Conservation (phyloP, 768 basidiomycete genomes). For the Antrodiella citrinella region DNA sequence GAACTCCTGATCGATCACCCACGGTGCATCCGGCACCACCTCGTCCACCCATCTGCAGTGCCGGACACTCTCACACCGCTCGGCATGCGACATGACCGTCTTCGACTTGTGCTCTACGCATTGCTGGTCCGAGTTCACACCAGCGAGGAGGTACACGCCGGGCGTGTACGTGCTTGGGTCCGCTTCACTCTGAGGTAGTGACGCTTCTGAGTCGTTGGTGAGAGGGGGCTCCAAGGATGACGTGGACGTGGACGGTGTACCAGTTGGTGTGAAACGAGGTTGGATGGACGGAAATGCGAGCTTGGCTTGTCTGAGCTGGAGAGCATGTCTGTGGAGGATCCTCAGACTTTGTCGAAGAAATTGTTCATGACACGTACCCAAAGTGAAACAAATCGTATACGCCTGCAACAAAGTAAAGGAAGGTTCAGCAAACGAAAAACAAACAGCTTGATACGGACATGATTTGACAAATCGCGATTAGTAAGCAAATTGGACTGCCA, state of each 20-base stretch:
- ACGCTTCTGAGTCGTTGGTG: neutral
- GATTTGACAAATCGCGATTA: neutral
- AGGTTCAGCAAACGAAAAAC: neutral
- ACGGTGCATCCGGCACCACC: constrained; percentile 84
- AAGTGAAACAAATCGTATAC: constrained; percentile 99
- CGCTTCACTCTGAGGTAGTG: neutral
- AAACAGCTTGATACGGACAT: neutral
- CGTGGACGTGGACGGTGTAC: neutral
- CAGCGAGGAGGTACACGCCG: constrained; percentile 82
- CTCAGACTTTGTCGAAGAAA: neutral
- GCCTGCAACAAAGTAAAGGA: constrained; percentile 31
- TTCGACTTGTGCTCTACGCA: constrained; percentile 73
- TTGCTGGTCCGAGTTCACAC: constrained; percentile 87
- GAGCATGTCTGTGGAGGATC: constrained; percentile 61
- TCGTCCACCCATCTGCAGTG: constrained; percentile 98
- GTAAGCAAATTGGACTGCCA: neutral
- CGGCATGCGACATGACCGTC: constrained; percentile 82
- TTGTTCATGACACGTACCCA: constrained; percentile 44
- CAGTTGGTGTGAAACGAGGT: neutral
- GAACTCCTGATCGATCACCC: constrained; percentile 80
- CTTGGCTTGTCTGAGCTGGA: constrained; percentile 95
- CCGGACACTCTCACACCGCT: constrained; percentile 88
- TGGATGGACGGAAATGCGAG: constrained; percentile 54
- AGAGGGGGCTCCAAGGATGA: too few relatives aligned
- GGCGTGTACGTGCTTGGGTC: constrained; percentile 7